phyloP scores from a whole-genome alignment of 2,329 filamentous ascomycete species.

The Fusarium tjaetaba region DNA sequence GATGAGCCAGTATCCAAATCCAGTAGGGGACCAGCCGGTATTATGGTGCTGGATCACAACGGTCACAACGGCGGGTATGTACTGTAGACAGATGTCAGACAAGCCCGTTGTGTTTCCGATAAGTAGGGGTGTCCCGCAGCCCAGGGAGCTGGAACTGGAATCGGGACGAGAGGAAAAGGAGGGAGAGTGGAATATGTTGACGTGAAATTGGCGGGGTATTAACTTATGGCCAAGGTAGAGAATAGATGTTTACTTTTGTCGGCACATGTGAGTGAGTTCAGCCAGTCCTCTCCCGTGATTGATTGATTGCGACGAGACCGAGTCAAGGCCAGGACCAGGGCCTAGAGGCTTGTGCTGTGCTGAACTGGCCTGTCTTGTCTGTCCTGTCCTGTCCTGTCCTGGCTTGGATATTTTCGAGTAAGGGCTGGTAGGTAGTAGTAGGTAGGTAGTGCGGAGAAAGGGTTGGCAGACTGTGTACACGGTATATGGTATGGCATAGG shows the following conservation, averaged over 20 bases:
- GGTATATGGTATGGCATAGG: not conserved
- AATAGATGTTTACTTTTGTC: constrained; percentile 7
- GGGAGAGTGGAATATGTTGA: constrained; percentile 1
- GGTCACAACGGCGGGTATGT: not conserved
- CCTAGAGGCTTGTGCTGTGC: not conserved
- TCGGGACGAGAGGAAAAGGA: constrained; percentile 4
- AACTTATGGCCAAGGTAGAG: not conserved
- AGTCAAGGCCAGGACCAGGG: constrained; percentile 23
- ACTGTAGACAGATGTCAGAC: constrained; percentile 3
- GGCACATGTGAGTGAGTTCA: constrained; percentile 29
- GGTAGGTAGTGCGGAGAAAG: constrained; percentile 9
- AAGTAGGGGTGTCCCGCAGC: constrained; percentile 26
- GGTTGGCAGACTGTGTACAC: constrained; percentile 4
- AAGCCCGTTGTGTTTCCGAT: constrained; percentile 35
- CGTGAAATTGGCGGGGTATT: constrained; percentile 29
- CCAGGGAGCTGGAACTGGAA: constrained; percentile 9
- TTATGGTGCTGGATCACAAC: not conserved
- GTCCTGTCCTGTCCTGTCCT: not conserved
- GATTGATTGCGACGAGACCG: constrained; percentile 22
- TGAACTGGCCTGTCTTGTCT: not conserved
- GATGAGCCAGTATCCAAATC: not conserved
- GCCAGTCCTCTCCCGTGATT: constrained; percentile 14
- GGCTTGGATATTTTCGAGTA: not conserved
- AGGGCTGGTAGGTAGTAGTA: not conserved
- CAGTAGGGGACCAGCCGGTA: not conserved